Evolutionary conservation across 2,329 filamentous ascomycete genomes (phyloP).

Genomic region (Fusarium pseudocircinatum): DNA sequence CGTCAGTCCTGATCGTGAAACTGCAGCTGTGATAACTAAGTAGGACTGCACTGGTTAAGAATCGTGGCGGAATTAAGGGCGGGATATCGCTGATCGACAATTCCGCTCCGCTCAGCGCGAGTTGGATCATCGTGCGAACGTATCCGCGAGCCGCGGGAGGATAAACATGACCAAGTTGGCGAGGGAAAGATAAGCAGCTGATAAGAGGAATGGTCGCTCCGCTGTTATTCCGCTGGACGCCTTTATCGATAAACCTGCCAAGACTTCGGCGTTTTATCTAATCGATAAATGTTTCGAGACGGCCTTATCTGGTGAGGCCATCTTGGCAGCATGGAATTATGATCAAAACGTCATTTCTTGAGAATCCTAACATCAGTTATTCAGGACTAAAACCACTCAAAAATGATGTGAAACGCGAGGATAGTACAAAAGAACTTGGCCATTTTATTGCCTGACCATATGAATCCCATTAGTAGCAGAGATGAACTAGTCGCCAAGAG

Average conservation of each 20-base stretch:
- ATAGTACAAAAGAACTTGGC: too few relatives aligned
- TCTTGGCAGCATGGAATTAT: too few relatives aligned
- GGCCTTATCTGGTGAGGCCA: background rate
- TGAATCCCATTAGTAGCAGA: too few relatives aligned
- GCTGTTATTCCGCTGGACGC: background rate
- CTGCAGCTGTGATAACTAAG: background rate
- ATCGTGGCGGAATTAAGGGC: background rate
- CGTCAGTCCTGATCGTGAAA: background rate
- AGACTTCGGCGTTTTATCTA: background rate
- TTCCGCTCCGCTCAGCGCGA: background rate
- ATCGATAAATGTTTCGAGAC: background rate
- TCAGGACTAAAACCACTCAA: too few relatives aligned
- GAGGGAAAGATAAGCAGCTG: background rate
- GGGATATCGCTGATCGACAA: background rate
- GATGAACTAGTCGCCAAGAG: too few relatives aligned
- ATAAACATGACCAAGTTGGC: background rate
- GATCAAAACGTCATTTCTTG: too few relatives aligned
- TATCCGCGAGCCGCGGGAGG: background rate
- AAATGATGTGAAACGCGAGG: too few relatives aligned
- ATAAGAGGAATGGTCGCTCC: background rate
- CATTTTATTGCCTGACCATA: too few relatives aligned
- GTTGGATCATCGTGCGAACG: background rate
- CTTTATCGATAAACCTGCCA: background rate
- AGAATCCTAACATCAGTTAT: too few relatives aligned
- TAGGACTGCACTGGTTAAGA: fast-evolving